phyloP scores from a whole-genome alignment of 495 filamentous ascomycete genomes.

The Podospora fimiseda region DNA sequence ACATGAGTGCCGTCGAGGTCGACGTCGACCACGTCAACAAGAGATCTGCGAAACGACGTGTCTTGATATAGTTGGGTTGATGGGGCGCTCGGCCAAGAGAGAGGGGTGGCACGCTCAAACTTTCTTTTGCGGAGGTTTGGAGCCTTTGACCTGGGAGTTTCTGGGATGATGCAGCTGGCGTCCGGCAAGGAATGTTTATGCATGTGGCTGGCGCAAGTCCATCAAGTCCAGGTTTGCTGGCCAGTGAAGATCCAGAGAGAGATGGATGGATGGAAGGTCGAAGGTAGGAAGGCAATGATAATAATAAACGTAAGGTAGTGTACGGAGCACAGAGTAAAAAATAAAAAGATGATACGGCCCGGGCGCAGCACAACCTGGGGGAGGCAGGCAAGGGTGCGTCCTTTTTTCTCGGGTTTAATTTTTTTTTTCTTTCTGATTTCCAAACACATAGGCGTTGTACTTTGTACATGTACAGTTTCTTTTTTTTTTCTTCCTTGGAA shows the following conservation, averaged over 20 bases:
- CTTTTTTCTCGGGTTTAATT: constrained; percentile 12
- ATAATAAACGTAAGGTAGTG: no score
- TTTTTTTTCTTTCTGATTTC: neutral
- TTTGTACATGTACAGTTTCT: no score
- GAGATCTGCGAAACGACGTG: constrained; percentile 49
- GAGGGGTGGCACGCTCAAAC: constrained; percentile 28
- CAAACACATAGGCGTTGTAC: neutral
- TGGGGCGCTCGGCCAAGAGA: constrained; percentile 13
- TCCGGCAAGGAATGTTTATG: constrained; percentile 29
- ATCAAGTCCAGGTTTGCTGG: neutral
- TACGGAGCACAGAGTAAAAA: constrained; percentile 6
- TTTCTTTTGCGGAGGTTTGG: constrained; percentile 16
- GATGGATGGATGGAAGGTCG: constrained; percentile 21
- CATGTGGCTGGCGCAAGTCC: constrained; percentile 36
- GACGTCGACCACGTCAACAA: constrained; percentile 36
- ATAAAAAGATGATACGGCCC: constrained; percentile 15
- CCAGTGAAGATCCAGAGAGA: constrained; percentile 10
- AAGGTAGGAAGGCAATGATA: constrained; percentile 5
- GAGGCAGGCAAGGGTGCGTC: constrained; percentile 6
- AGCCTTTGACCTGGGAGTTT: constrained; percentile 35
- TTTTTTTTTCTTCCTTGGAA: neutral
- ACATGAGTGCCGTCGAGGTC: constrained; percentile 43
- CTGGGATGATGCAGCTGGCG: constrained; percentile 26
- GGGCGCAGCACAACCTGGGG: neutral
- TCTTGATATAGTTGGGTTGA: constrained; percentile 52